Conservation (phyloP, 345 rosid genomes). For the Theobroma cacao region DNA sequence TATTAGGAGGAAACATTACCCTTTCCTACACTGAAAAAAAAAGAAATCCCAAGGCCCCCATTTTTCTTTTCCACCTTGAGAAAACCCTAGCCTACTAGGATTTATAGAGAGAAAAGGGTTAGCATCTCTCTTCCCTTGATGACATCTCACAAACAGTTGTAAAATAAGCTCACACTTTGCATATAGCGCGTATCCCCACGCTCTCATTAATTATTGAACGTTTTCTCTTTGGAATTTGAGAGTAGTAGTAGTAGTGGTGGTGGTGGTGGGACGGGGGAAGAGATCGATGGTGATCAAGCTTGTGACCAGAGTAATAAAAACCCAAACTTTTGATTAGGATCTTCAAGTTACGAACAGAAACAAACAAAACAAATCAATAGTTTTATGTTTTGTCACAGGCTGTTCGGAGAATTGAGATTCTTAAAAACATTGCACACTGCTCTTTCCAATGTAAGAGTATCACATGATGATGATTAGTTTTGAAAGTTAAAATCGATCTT, state of each 20-base stretch:
- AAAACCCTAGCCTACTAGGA: conserved; percentile 22
- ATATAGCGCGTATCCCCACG: conserved; percentile 12
- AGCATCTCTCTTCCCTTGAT: not conserved
- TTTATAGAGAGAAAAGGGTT: conserved; percentile 22
- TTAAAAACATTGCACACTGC: not conserved
- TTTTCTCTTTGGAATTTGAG: not conserved
- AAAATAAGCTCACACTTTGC: not conserved
- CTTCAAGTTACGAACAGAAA: not conserved
- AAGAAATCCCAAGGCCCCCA: not conserved
- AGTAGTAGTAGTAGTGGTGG: too few relatives aligned
- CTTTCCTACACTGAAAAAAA: not conserved
- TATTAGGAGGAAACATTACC: not conserved
- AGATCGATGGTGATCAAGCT: not conserved
- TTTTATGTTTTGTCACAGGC: conserved; percentile 2
- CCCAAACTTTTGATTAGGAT: conserved; percentile 3
- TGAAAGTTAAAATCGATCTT: not conserved
- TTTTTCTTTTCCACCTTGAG: not conserved
- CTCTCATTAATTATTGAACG: not conserved
- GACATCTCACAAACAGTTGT: not conserved
- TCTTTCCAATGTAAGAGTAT: conserved; percentile 11
- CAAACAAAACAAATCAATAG: not conserved
- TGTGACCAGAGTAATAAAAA: not conserved
- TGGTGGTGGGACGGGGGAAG: too few relatives aligned
- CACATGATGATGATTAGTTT: not conserved
- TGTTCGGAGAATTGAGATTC: conserved; percentile 18